Percentiles rank a stretch among this genome's conserved stretches.
Evolutionary conservation across 2,329 filamentous ascomycete genomes (phyloP).

Genomic region (Dothistroma septosporum): DNA sequence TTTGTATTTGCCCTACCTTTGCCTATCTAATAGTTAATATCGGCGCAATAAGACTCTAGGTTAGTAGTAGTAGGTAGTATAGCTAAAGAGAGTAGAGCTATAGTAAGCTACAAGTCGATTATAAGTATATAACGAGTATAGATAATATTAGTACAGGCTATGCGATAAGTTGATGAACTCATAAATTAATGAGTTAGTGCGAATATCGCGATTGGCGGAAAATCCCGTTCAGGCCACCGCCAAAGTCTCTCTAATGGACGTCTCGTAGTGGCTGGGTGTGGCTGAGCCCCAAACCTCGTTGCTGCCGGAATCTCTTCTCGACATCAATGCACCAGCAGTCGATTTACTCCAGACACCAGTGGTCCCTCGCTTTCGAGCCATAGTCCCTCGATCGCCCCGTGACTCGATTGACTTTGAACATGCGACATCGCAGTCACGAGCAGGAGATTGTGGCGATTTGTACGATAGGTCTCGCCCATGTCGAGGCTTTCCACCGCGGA

Average conservation of each 20-base stretch:
- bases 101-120: no score
- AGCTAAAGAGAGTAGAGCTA: no score
- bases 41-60: no score
- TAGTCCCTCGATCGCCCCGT: background rate
- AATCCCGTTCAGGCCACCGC: no score
- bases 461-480: conserved; percentile 11
- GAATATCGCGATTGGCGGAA: no score
- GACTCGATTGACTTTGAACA: background rate
- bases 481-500: conserved; percentile 15
- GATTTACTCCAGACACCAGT: background rate
- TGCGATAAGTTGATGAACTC: no score
- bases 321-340: background rate
- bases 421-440: background rate
- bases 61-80: no score
- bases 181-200: no score
- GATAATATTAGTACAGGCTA: no score
- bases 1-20: no score
- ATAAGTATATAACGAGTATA: no score
- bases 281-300: background rate
- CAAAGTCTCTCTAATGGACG: background rate
- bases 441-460: conserved; percentile 1
- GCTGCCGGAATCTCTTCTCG: conserved; percentile 8
- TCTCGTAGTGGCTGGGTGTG: background rate
- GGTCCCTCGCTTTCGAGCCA: background rate
- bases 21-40: no score